phyloP scores from a whole-genome alignment of 2,329 filamentous ascomycete species.

The Cercospora zeae-maydis region DNA sequence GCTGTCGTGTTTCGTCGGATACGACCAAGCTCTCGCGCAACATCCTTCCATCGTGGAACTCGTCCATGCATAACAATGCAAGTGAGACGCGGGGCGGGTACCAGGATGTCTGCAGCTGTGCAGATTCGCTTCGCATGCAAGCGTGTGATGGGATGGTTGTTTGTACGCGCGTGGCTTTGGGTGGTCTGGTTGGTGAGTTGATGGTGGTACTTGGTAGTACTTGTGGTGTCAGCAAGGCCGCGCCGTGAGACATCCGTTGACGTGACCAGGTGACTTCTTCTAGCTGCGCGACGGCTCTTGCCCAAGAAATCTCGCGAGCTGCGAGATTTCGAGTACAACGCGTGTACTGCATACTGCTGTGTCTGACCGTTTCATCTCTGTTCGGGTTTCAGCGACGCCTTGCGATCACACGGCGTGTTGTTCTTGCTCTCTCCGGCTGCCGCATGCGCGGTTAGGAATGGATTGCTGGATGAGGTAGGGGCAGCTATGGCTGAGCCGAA shows the following conservation, averaged over 20 bases:
- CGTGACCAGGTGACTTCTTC: slow-evolving; percentile 14
- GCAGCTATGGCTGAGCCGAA: slow-evolving; percentile 25
- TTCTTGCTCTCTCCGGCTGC: slow-evolving; percentile 10
- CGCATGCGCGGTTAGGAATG: slow-evolving; percentile 17
- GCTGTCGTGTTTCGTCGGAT: not conserved
- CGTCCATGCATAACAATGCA: not conserved
- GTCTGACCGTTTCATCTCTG: not conserved
- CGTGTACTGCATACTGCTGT: not conserved
- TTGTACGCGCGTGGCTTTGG: not conserved
- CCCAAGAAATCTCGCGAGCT: slow-evolving; percentile 7
- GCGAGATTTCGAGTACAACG: not conserved
- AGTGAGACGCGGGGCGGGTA: not conserved
- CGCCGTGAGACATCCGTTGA: slow-evolving; percentile 15
- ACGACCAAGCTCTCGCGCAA: not conserved
- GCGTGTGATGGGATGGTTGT: not conserved
- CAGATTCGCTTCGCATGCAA: not conserved
- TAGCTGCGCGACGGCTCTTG: slow-evolving; percentile 8
- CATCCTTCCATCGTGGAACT: not conserved
- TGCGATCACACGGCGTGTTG: slow-evolving; percentile 18
- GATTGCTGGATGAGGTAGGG: slow-evolving; percentile 10
- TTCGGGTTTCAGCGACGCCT: not conserved
- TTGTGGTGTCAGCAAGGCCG: not conserved
- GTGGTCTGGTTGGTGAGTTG: not conserved
- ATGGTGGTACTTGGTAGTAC: not conserved
- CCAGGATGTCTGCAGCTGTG: not conserved